phyloP scores from a whole-genome alignment of 192 early-diverging fungal genomes.

The Diversispora eburnea region DNA sequence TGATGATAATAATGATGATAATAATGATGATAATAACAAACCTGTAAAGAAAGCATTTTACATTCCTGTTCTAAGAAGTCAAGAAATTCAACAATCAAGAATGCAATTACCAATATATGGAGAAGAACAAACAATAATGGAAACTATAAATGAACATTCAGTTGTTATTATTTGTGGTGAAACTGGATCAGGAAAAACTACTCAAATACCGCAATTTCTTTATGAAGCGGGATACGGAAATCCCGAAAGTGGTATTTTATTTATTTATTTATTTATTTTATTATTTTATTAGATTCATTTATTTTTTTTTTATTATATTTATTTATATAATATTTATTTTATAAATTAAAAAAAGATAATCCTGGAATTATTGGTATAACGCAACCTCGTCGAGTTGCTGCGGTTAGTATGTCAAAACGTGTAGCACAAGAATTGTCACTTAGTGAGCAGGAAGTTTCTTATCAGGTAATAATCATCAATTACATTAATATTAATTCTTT shows the following conservation, averaged over 20 bases:
- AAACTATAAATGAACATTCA: slow-evolving; percentile 81
- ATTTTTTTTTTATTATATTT: background rate
- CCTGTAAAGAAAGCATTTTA: slow-evolving; percentile 51
- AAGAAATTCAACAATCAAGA: slow-evolving; percentile 72
- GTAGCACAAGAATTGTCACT: slow-evolving; percentile 88
- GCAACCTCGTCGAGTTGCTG: slow-evolving; percentile 96
- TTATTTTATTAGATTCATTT: background rate
- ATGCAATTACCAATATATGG: slow-evolving; percentile 82
- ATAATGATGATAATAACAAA: background rate
- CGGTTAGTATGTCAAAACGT: slow-evolving; percentile 93
- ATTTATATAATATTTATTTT: slow-evolving; percentile 2
- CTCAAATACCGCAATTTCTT: slow-evolving; percentile 96
- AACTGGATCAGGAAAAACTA: slow-evolving; percentile 96
- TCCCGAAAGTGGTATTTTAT: slow-evolving; percentile 52
- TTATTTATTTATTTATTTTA: background rate
- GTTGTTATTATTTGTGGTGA: slow-evolving; percentile 95
- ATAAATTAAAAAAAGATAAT: slow-evolving; percentile 40
- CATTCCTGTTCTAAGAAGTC: slow-evolving; percentile 71
- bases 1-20: slow-evolving; percentile 14
- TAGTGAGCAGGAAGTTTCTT: slow-evolving; percentile 62
- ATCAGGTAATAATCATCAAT: slow-evolving; percentile 47
- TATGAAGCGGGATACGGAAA: slow-evolving; percentile 98
- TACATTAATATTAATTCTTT: background rate
- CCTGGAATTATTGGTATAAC: slow-evolving; percentile 96
- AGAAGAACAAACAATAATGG: slow-evolving; percentile 99